phyloP scores from a whole-genome alignment of 2,329 filamentous ascomycete genomes.

The Penicillium brevicompactum region DNA sequence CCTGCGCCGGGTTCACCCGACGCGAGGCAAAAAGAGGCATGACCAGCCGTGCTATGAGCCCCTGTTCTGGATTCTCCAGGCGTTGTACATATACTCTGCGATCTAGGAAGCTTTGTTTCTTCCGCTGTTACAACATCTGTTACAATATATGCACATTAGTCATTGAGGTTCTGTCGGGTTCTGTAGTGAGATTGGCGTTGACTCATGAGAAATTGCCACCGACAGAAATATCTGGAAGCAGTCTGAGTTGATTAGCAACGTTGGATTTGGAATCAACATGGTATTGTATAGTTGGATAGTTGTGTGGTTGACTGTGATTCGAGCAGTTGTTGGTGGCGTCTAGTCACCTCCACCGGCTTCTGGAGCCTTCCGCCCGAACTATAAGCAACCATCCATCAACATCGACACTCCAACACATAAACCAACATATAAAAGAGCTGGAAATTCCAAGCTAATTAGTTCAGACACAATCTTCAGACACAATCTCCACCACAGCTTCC shows the following conservation, averaged over 20 bases:
- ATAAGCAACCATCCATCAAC: background rate
- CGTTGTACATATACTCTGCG: background rate
- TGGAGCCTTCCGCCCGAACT: slow-evolving; percentile 19
- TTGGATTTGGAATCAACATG: background rate
- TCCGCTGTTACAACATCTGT: no score
- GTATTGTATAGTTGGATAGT: no score
- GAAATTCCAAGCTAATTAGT: background rate
- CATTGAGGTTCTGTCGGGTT: background rate
- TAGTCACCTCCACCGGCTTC: slow-evolving; percentile 19
- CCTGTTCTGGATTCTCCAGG: background rate
- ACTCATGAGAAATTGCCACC: no score
- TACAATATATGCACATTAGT: background rate
- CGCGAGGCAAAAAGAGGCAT: background rate
- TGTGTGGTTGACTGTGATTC: background rate
- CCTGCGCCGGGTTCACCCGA: background rate
- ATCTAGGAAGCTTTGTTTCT: background rate
- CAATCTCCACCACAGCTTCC: no score
- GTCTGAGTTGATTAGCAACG: no score
- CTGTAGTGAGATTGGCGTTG: no score
- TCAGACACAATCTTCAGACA: background rate
- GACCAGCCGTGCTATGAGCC: background rate
- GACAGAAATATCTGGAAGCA: no score
- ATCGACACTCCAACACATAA: no score
- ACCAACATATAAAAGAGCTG: slow-evolving; percentile 2
- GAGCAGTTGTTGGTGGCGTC: slow-evolving; percentile 15